Base-by-base conservation (phyloP, 192 early-diverging fungal species). In the Podila clonocystis region DNA sequence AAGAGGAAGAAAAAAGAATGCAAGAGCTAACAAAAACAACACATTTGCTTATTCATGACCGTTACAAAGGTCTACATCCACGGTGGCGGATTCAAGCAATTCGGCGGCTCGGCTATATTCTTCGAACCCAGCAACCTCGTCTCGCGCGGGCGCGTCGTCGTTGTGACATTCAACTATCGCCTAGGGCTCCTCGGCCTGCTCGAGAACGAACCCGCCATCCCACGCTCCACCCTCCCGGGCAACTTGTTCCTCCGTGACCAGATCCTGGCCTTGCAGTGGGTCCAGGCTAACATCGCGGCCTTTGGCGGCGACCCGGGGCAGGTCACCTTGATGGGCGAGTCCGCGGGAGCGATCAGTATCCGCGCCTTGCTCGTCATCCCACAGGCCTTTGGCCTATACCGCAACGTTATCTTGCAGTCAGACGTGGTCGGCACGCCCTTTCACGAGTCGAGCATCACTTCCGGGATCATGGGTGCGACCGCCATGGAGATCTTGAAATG, bases 301-400 rank as follows among this genome's bases (percentile, higher is more conserved):
- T 92, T 92, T 77, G 89, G 88, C 34, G 90, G 90, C 22, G 82
- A 92, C 76, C 82, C 89, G 1, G 63, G 63, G 11, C 26, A 79
- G 36, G 65, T 91, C 12, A 92, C 91, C 11, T 65, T 86, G 12
- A 70, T 88, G 38, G 91, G 91, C 8, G 83, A 87, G 49, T 24
- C 19, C 3, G 67, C 67, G 4, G 67, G 67, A 0, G 67, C 9
- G 9, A 31, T 31, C 13, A 29, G 22, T 26, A 48, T 69, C 6
- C 57, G 67, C 0, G 67, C 67, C 4, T 20, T 69, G 58, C 41
- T 69, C 17, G 20, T 34, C 7, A 29, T 57, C 11, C 67, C 67
- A 0, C 17, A 19, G n/a, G 58, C 67, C 12, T 8, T 31, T 8
- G 13, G 22, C 0, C 45, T 69, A 0, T 69, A 61, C 19, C 24